Evolutionary conservation across 2,329 filamentous ascomycete species (phyloP).

Genomic region (Talaromyces atroroseus): DNA sequence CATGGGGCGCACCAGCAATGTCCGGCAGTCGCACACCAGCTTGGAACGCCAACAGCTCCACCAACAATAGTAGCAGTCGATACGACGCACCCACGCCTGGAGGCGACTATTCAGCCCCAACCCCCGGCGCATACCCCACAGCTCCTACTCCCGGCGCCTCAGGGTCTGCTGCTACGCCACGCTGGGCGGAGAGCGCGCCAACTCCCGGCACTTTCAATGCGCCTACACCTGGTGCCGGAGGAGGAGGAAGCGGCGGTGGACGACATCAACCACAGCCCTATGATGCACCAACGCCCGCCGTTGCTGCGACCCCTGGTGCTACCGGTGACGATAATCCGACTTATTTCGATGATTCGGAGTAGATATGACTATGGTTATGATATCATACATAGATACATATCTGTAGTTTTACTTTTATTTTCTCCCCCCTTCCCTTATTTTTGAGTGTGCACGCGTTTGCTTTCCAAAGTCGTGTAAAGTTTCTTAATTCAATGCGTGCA

Average conservation of each 20-base stretch:
- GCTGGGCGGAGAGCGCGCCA: conserved; percentile 40
- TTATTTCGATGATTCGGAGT: conserved; percentile 14
- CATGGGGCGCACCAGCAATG: conserved; percentile 53
- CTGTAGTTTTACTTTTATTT: neutral
- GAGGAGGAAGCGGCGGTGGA: conserved; percentile 22
- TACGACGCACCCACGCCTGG: conserved; percentile 74
- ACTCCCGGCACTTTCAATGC: conserved; percentile 44
- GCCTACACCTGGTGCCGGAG: conserved; percentile 34
- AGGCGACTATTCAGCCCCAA: conserved; percentile 60
- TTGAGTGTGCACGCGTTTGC: too few species aligned
- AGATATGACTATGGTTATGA: neutral
- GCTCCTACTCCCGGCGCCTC: conserved; percentile 67
- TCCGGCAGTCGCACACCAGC: conserved; percentile 41
- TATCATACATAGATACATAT: neutral
- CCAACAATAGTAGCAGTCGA: conserved; percentile 18
- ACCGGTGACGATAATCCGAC: conserved; percentile 14
- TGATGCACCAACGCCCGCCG: conserved; percentile 44
- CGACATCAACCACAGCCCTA: conserved; percentile 18
- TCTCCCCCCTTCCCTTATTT: too few species aligned
- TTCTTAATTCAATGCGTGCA: neutral
- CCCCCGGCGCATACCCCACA: conserved; percentile 50
- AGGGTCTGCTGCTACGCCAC: conserved; percentile 53
- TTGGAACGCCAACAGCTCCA: conserved; percentile 32
- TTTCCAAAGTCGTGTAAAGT: neutral
- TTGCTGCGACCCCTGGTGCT: conserved; percentile 15